Evolutionary conservation across 345 rosid species (phyloP), one percentile per base, ranked within the genome.

Genomic region (Pugionium dolabratum): DNA sequence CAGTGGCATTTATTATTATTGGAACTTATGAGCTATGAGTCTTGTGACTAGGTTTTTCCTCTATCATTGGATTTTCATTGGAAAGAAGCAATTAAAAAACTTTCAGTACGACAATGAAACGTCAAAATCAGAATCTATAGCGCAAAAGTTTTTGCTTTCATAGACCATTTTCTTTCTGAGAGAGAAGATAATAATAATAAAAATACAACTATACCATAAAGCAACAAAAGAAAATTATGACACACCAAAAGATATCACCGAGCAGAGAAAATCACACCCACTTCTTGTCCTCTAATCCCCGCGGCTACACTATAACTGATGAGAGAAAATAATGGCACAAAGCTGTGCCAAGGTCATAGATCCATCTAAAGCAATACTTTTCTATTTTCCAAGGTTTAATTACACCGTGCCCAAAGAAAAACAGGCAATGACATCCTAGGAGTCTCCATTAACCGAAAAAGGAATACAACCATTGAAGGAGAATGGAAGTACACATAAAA

Each of bases 81-180:
- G n/a, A n/a, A n/a, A n/a, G n/a, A n/a, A n/a, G n/a, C n/a, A n/a
- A n/a, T n/a, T n/a, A n/a, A n/a, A n/a, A n/a, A n/a, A n/a, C n/a
- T n/a, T n/a, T n/a, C n/a, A 64, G 62, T 64, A 76, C 75, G 78
- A 71, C 84, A 66, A 43, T 71, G 84, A 85, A 76, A 75, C 48
- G 86, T 84, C 95, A 74, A 84, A 84, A 76, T 81, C 89, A 85
- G 88, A 84, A 84, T 82, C 85, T 76, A 71, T 56, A 76, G 50
- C 64, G 71, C 74, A 71, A 64, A 76, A 70, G 57, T 62, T 63
- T 81, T 68, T 59, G 71, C 82, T 79, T 83, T 74, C 74, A 54
- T 60, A 72, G 31, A 74, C 74, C 66, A 62, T 77, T 78, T 68
- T 78, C 56, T 18, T 32, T 70, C 81, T 76, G 84, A 79, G 82